Evolutionary conservation across 352 stramenopile genomes (phyloP).

Genomic region (Peronospora belbahrii): DNA sequence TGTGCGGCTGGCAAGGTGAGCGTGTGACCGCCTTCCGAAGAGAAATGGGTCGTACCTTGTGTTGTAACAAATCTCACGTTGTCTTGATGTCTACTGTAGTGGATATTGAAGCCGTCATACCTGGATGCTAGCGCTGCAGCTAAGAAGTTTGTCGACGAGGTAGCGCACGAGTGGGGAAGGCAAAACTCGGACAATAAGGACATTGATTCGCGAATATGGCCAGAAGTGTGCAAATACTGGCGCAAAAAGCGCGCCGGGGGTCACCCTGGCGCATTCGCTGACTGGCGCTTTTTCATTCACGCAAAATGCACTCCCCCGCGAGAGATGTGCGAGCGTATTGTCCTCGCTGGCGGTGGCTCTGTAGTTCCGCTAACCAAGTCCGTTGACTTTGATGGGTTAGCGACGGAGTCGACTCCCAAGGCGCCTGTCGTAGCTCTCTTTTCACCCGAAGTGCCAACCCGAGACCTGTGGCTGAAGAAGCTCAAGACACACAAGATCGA

Average conservation of each 20-base stretch:
- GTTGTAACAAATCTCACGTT: slow-evolving; percentile 3
- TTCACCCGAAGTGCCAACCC: slow-evolving; percentile 38
- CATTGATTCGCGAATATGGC: slow-evolving; percentile 77
- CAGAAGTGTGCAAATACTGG: slow-evolving; percentile 50
- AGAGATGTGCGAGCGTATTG: slow-evolving; percentile 77
- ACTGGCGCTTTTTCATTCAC: slow-evolving; percentile 71
- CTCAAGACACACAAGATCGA: slow-evolving; percentile 52
- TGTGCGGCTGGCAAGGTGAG: slow-evolving; percentile 76
- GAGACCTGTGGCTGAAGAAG: slow-evolving; percentile 70
- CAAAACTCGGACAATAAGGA: slow-evolving; percentile 42
- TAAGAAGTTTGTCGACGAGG: slow-evolving; percentile 67
- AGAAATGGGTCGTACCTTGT: neutral
- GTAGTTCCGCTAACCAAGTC: slow-evolving; percentile 57
- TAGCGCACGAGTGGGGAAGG: slow-evolving; percentile 60
- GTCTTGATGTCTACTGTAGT: slow-evolving; percentile 30
- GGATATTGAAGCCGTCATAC: slow-evolving; percentile 83
- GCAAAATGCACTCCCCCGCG: slow-evolving; percentile 61
- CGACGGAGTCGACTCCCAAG: slow-evolving; percentile 30
- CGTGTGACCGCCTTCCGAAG: too few species aligned
- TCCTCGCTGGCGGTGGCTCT: slow-evolving; percentile 43
- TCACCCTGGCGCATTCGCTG: slow-evolving; percentile 49
- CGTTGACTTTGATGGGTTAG: slow-evolving; percentile 34
- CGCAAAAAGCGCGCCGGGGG: slow-evolving; percentile 40
- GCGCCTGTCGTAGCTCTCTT: slow-evolving; percentile 54
- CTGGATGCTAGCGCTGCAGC: slow-evolving; percentile 52